Conservation (phyloP, 2,329 filamentous ascomycete genomes). For the Nemania diffusa region DNA sequence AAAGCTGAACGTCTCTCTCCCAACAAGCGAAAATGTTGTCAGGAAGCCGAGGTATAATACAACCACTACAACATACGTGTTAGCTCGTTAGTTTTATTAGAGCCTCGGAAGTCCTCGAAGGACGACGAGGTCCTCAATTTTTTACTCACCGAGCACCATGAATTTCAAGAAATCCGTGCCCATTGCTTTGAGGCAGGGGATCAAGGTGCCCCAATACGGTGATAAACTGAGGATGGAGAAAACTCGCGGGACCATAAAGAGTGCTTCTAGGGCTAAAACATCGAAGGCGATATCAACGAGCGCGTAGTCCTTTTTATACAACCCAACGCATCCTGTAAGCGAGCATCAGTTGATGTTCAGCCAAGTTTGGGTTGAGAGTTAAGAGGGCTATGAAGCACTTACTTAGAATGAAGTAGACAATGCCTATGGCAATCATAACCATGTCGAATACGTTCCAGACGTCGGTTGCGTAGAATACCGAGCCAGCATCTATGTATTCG, state of each 20-base stretch:
- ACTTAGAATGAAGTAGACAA: slow-evolving; percentile 78
- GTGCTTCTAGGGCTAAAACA: slow-evolving; percentile 85
- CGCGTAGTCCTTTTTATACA: slow-evolving; percentile 66
- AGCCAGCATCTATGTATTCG: slow-evolving; percentile 86
- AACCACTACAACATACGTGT: slow-evolving; percentile 23
- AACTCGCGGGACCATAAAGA: slow-evolving; percentile 89
- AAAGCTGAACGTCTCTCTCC: slow-evolving; percentile 73
- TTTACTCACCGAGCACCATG: slow-evolving; percentile 74
- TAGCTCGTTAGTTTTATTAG: slow-evolving; percentile 25
- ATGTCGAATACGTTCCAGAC: slow-evolving; percentile 83
- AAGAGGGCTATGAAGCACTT: slow-evolving; percentile 53
- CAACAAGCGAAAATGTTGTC: slow-evolving; percentile 84
- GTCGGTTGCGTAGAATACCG: slow-evolving; percentile 84
- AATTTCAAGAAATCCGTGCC: slow-evolving; percentile 86
- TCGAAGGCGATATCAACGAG: slow-evolving; percentile 87
- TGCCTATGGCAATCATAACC: slow-evolving; percentile 77
- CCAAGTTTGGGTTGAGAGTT: background rate
- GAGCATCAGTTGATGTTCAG: slow-evolving; percentile 34
- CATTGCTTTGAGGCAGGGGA: slow-evolving; percentile 94
- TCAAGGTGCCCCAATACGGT: slow-evolving; percentile 89
- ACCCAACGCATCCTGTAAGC: slow-evolving; percentile 70
- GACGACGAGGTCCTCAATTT: slow-evolving; percentile 50
- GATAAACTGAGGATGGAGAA: slow-evolving; percentile 88
- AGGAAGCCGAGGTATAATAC: slow-evolving; percentile 83
- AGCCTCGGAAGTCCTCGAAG: background rate